Base-by-base conservation (phyloP, 495 filamentous ascomycete genomes). In the Tuber microsphaerosporum region DNA sequence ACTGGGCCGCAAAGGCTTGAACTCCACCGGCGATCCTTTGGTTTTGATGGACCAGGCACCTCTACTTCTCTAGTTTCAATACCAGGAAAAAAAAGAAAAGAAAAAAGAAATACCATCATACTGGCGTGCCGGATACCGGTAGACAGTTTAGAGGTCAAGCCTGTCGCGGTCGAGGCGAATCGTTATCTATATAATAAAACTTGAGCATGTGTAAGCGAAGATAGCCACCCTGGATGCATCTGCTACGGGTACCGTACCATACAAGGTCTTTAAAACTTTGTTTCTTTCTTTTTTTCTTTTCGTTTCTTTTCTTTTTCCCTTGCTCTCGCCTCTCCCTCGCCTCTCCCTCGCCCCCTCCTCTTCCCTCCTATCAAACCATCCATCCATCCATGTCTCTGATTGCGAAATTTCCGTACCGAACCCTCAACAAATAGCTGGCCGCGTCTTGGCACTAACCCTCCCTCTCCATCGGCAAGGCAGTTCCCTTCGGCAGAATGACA, bases 341-440 rank as follows among this genome's bases (percentile, higher is more conserved):
- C n/a, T 16, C 12, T 26, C 51, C 20, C 34, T 37, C 34, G 34
- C 34, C 34, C 34, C 16, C 45, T 46, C 45, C 45, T 19, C 12
- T 14, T 17, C n/a, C n/a, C 26, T 7, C 56, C 12, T 26, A 61
- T 61, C 51, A 26, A 61, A 26, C n/a, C 2, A 12, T 26, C n/a
- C 56, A 65, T 65, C n/a, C 2, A 12, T 26, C n/a, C 56, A 65
- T 65, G 56, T 65, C 56, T 65, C 56, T 65, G 56, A 65, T 65
- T 65, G 56, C 56, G 56, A 65, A 65, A 65, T 65, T 8, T 34
- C 56, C 56, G 26, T 34, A 14, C 56, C 56, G 14, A 65, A 34
- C 56, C 5, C 14, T 14, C 10, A n/a, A 65, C 26, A 9, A n/a
- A 65, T 10, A n/a, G 14, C 56, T 34, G 31, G 56, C 26, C 56